Conservation (phyloP, 768 basidiomycete species). For the Cubamyces sp. region DNA sequence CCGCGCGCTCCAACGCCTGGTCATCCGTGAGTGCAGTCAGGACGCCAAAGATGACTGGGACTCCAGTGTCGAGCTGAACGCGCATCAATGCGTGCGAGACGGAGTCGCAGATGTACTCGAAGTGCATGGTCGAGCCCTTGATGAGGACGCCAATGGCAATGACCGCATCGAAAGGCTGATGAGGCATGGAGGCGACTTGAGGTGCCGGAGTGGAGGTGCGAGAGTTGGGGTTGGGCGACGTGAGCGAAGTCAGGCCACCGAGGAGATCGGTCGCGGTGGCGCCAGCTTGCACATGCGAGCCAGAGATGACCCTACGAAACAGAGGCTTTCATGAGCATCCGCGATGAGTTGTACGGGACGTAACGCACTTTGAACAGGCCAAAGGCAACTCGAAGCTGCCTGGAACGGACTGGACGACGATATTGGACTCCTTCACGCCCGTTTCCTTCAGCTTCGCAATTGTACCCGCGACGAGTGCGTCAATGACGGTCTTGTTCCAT, state of each 20-base stretch:
- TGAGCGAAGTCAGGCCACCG: slow-evolving; percentile 60
- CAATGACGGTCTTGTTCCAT: slow-evolving; percentile 92
- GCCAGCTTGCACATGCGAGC: slow-evolving; percentile 79
- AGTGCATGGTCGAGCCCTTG: slow-evolving; percentile 98
- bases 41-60: slow-evolving; percentile 96
- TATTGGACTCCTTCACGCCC: slow-evolving; percentile 90
- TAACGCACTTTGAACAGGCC: slow-evolving; percentile 77
- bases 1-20: slow-evolving; percentile 94
- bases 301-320: slow-evolving; percentile 75
- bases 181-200: slow-evolving; percentile 43
- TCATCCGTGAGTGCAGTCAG: slow-evolving; percentile 91
- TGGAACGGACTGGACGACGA: slow-evolving; percentile 89
- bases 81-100: slow-evolving; percentile 95
- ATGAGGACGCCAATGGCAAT: slow-evolving; percentile 98
- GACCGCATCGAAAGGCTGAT: slow-evolving; percentile 86
- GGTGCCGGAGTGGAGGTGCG: slow-evolving; percentile 34
- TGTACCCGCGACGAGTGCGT: slow-evolving; percentile 81
- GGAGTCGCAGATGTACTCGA: slow-evolving; percentile 96
- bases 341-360: neutral
- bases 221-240: slow-evolving; percentile 57
- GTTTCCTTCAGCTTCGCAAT: slow-evolving; percentile 77
- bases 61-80: slow-evolving; percentile 90
- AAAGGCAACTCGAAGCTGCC: slow-evolving; percentile 94
- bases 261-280: slow-evolving; percentile 83
- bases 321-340: neutral